These are phyloP conservation scores for Penicillium canariense DNA, from an alignment of 495 filamentous ascomycete genomes.

Conservation along the genomic window DNA sequence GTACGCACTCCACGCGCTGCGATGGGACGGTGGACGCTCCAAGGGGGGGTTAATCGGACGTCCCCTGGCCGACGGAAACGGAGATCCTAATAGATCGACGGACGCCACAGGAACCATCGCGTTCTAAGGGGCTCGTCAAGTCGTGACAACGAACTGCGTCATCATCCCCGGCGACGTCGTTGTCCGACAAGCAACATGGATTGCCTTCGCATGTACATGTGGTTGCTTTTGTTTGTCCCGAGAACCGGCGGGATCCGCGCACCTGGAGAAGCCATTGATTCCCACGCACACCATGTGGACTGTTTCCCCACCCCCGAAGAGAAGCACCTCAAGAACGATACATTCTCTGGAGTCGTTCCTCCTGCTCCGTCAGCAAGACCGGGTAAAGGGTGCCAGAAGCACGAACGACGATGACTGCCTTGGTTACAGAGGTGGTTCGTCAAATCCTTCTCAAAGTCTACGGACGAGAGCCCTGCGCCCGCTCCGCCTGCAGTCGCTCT, in stretches of 20 bases:
- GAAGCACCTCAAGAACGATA: too few relatives aligned
- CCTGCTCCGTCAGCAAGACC: too few relatives aligned
- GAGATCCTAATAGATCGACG: conserved; percentile 25
- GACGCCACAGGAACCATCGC: neutral
- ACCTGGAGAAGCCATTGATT: neutral
- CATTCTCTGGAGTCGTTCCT: too few relatives aligned
- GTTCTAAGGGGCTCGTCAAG: neutral
- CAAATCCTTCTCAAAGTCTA: conserved; percentile 2
- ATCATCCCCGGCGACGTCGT: too few relatives aligned
- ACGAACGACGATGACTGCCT: too few relatives aligned
- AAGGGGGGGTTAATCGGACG: conserved; percentile 12
- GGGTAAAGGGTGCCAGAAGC: too few relatives aligned
- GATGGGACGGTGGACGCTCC: neutral
- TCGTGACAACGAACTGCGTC: neutral
- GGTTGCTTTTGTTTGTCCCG: too few relatives aligned
- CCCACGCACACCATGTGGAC: too few relatives aligned
- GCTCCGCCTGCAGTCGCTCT: conserved; percentile 58
- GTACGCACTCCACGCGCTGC: conserved; percentile 9
- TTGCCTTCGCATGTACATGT: too few relatives aligned
- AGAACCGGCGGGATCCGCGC: neutral
- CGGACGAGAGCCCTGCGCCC: conserved; percentile 37
- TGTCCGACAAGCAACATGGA: too few relatives aligned
- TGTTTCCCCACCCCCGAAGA: too few relatives aligned
- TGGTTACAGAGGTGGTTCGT: neutral
- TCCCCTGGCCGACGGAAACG: conserved; percentile 6